Evolutionary conservation across 192 early-diverging fungal genomes (phyloP), one percentile per base, ranked within the genome.

Genomic region (Chytriomyces sp.): DNA sequence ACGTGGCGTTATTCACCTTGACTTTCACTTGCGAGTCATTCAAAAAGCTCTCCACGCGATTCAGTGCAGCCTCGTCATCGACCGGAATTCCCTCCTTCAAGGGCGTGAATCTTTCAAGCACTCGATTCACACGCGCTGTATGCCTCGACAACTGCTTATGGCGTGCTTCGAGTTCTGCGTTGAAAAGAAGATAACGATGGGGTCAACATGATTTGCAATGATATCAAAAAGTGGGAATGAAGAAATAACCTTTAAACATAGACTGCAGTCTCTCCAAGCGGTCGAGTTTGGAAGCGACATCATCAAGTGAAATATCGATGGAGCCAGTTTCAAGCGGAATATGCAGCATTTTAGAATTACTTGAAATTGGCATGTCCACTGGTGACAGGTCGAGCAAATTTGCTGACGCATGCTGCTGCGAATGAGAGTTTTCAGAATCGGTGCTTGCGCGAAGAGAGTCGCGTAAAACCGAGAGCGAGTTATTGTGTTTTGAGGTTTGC

Each of bases 161-260:
- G 6, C 45, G 13, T 35, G 64, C 48, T 66, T 75, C 73, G 18
- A 75, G 73, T 26, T 75, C 73, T 75, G 9, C 16, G 45, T 10
- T 53, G 68, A 35, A 67, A 16, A 35, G 35, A 35, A 35, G 4
- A 2, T 35, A 45, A 45, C 46, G 5, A 46, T 45, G 4, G 35
- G 66, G 16, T 46, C 66, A 46, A 35, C 35, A 35, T 35, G 35
- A 35, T 35, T 35, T 13, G 45, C 16, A 46, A 13, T 28, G 44
- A 35, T 18, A n/a, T 4, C 63, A n/a, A 26, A 26, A 64, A 18
- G 63, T 43, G 0, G 28, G 63, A 3, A 26, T 64, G 11, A 57
- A 57, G 16, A 57, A 57, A 57, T 57, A 1, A 75, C 73, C 73
- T 28, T 75, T 75, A 46, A 75, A 75, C 73, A 75, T 75, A 18